Evolutionary conservation across 805 yeast species (phyloP), one percentile per base, ranked within the genome.

Genomic region (Maudiozyma bulderi): DNA sequence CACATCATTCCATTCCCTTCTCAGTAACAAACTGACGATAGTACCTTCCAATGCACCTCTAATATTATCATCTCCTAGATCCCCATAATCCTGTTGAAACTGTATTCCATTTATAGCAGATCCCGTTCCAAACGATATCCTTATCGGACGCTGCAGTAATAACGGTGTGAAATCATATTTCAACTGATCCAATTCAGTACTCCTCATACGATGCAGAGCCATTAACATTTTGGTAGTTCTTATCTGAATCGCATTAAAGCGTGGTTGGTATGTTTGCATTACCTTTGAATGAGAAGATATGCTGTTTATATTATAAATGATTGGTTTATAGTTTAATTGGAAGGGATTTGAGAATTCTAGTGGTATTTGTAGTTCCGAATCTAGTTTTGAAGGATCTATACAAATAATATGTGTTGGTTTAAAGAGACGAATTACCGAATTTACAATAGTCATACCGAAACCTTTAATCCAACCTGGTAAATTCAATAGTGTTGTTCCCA

Each of bases 391-490:
- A 44, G 73, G 62, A 33, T 80, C 77, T 49, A 89, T 58, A 48
- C 80, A 74, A 0, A 85, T 62, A 28, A 86, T 60, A 52, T 77
- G 73, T 0, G 82, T 75, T 0, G 95, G 86, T 29, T 70, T 65
- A 1, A 77, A 62, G 8, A 62, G 50, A 0, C 57, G 51, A 2
- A 81, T 69, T 2, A 84, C 65, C 30, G 72, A 67, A 13, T 65
- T 70, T n/a, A 86, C 69, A 8, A 89, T 66, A 44, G 80, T 82
- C 13, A 82, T 71, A 0, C 97, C 97, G 53, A 79, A 80, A 0
- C 96, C 97, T 64, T 85, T 86, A 32, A 88, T 77, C 96, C 96
- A 89, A 0, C 96, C 96, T 0, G 96, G 91, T 0, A 90, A 78
- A 57, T 89, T 89, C 4, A 90, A 73, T 1, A 89, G 62, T 3